A percentile compares a stretch with the other conserved stretches of the same genome.
Evolutionary conservation across 495 filamentous ascomycete species (phyloP).

Genomic region (Aspergillus nanangensis): DNA sequence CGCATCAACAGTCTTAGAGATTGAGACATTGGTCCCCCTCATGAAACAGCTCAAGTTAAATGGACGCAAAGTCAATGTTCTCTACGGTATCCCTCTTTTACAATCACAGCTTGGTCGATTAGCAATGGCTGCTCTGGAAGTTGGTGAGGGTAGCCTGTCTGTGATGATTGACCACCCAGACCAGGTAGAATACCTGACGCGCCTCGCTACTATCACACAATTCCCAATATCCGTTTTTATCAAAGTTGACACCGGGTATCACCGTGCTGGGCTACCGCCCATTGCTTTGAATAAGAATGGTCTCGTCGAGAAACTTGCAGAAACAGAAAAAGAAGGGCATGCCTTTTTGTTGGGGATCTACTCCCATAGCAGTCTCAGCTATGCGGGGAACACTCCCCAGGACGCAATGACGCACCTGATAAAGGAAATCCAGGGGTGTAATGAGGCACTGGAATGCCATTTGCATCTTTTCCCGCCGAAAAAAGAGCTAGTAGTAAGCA

Average conservation of each 20-base stretch:
- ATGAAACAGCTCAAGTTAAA: conserved; percentile 51
- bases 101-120: conserved; percentile 58
- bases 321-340: background rate
- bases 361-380: background rate
- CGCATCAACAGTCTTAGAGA: conserved; percentile 74
- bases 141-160: conserved; percentile 51
- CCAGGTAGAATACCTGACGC: conserved; percentile 47
- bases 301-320: background rate
- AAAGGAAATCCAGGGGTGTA: conserved; percentile 22
- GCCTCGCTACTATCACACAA: conserved; percentile 31
- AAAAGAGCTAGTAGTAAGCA: conserved; percentile 57
- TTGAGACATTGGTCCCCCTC: conserved; percentile 62
- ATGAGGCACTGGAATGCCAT: conserved; percentile 40
- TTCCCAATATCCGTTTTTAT: conserved; percentile 56
- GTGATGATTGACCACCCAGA: conserved; percentile 70
- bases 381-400: background rate
- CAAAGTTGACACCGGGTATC: conserved; percentile 76
- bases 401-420: background rate
- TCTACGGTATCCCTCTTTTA: conserved; percentile 72
- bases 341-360: background rate
- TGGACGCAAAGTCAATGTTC: conserved; percentile 57
- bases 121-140: conserved; percentile 38
- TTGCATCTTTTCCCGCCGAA: conserved; percentile 19
- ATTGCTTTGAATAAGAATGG: conserved; percentile 43
- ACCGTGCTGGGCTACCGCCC: conserved; percentile 65